Conservation (phyloP, 2,329 filamentous ascomycete genomes). For the Monilinia polystroma region DNA sequence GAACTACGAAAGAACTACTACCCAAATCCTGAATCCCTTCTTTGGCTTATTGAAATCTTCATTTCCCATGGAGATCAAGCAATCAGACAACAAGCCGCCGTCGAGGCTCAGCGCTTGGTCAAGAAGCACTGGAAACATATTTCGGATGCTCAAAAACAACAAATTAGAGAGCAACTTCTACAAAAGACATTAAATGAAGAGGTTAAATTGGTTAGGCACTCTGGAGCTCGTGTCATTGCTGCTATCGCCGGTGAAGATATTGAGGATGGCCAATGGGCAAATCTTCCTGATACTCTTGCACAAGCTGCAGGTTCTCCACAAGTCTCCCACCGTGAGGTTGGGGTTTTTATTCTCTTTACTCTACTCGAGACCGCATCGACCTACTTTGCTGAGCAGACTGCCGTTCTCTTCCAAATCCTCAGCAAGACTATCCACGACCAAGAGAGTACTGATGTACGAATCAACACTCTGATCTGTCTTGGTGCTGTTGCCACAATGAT, state of each 20-base stretch:
- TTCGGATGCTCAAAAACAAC: slow-evolving; percentile 70
- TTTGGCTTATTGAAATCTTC: slow-evolving; percentile 84
- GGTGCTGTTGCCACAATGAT: slow-evolving; percentile 85
- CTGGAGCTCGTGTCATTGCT: slow-evolving; percentile 82
- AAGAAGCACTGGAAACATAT: slow-evolving; percentile 82
- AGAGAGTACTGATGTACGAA: slow-evolving; percentile 85
- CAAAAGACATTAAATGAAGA: slow-evolving; percentile 80
- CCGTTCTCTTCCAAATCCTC: slow-evolving; percentile 80
- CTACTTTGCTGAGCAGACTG: slow-evolving; percentile 76
- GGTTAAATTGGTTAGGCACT: slow-evolving; percentile 75
- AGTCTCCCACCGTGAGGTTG: slow-evolving; percentile 81
- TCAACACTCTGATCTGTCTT: slow-evolving; percentile 91
- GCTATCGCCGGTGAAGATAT: slow-evolving; percentile 84
- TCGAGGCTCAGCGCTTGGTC: slow-evolving; percentile 82
- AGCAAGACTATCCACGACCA: slow-evolving; percentile 84
- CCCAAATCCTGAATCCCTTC: slow-evolving; percentile 76
- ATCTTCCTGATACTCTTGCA: slow-evolving; percentile 76
- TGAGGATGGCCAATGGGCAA: slow-evolving; percentile 79
- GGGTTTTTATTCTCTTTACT: slow-evolving; percentile 89
- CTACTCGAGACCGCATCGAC: slow-evolving; percentile 86
- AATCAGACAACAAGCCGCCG: slow-evolving; percentile 81
- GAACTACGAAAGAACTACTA: slow-evolving; percentile 94
- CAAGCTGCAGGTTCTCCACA: slow-evolving; percentile 74
- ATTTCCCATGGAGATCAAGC: slow-evolving; percentile 67
- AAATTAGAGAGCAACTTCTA: slow-evolving; percentile 79